Evolutionary conservation across 1,284 basidiomycete species (phyloP).

Genomic region (Sanghuangporus weigelae): DNA sequence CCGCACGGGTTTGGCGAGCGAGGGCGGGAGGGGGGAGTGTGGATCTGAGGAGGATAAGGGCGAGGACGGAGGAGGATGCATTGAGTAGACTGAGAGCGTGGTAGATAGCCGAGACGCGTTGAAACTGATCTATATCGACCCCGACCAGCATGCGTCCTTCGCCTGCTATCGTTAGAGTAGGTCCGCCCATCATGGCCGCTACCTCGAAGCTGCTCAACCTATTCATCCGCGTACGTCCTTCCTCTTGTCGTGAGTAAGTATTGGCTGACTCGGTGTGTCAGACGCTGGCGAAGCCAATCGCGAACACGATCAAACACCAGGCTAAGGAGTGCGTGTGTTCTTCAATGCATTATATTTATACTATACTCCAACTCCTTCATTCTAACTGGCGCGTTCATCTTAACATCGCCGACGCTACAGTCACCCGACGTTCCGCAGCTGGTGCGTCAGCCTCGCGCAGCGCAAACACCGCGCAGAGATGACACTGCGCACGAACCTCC

Average conservation of each 20-base stretch:
- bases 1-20: not conserved
- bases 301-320: conserved; percentile 67
- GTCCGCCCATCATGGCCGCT: conserved; percentile 43
- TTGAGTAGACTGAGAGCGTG: too few species aligned
- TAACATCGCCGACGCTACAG: conserved; percentile 33
- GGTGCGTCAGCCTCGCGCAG: conserved; percentile 80
- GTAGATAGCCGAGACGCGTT: too few species aligned
- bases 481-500: conserved; percentile 69
- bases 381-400: not conserved
- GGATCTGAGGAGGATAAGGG: not conserved
- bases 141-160: not conserved
- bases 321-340: conserved; percentile 57
- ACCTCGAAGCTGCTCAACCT: conserved; percentile 62
- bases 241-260: conserved; percentile 2
- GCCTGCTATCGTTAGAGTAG: not conserved
- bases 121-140: too few species aligned
- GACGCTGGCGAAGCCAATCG: conserved; percentile 77
- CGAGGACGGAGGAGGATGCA: too few species aligned
- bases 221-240: conserved; percentile 52
- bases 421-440: conserved; percentile 69
- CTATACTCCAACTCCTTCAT: not conserved
- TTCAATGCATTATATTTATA: not conserved
- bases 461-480: conserved; percentile 77
- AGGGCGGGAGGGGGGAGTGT: not conserved
- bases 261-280: not conserved